Conservation (phyloP, 2,329 filamentous ascomycete genomes). For the Phialemoniopsis sp. region DNA sequence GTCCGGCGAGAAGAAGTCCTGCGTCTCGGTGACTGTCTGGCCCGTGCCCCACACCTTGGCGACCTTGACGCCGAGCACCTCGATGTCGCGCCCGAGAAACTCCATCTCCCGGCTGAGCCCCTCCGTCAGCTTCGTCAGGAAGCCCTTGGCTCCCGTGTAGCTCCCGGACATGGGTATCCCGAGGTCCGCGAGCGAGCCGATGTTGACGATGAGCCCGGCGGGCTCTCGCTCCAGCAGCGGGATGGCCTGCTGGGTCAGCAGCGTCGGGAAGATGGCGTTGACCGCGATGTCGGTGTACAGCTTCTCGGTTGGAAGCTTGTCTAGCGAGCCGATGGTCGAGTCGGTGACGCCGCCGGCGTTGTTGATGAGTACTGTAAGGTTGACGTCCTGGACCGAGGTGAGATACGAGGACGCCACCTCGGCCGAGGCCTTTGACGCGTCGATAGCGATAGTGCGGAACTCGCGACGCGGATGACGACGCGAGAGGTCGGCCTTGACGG, state of each 20-base stretch:
- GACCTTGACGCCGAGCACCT: conserved; percentile 14
- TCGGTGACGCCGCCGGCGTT: conserved; percentile 43
- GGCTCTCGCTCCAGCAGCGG: conserved; percentile 32
- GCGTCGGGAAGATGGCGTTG: conserved; percentile 45
- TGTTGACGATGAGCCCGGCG: conserved; percentile 44
- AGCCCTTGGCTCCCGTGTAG: conserved; percentile 22
- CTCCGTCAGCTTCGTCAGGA: conserved; percentile 7
- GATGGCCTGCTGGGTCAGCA: conserved; percentile 41
- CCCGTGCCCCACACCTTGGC: conserved; percentile 11
- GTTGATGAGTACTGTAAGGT: conserved; percentile 51
- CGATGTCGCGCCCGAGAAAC: conserved; percentile 6
- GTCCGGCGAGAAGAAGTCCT: conserved; percentile 13
- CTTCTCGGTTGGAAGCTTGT: conserved; percentile 25
- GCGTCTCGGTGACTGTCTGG: no score
- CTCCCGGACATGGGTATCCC: conserved; percentile 39
- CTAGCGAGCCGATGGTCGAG: conserved; percentile 27
- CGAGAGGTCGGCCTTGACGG: conserved; percentile 31
- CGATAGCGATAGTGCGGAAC: conserved; percentile 36
- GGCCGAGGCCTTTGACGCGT: conserved; percentile 20
- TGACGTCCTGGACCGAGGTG: conserved; percentile 23
- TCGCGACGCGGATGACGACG: conserved; percentile 29
- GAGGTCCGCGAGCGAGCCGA: conserved; percentile 39
- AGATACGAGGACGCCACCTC: conserved; percentile 10
- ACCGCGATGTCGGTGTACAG: conserved; percentile 37
- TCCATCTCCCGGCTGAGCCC: conserved; percentile 11